These are phyloP conservation scores for Arabis hirsuta DNA, from an alignment of 345 rosid genomes.

Conservation along the genomic window DNA sequence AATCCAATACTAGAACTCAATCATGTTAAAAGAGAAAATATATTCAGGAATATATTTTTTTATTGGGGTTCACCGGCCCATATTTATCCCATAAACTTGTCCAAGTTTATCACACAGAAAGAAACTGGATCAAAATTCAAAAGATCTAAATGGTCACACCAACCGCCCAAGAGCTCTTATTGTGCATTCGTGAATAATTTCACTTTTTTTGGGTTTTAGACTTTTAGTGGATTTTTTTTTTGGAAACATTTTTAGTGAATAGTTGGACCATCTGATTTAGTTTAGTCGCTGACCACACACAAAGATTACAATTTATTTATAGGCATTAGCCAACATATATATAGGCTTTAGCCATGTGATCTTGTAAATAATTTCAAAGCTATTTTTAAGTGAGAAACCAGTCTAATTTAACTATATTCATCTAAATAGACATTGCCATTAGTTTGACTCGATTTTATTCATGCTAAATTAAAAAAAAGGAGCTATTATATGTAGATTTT, in stretches of 20 bases:
- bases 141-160: no score
- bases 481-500: neutral
- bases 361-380: slow-evolving; percentile 9
- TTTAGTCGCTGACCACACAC: slow-evolving; percentile 13
- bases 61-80: no score
- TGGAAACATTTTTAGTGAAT: neutral
- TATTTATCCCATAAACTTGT: no score
- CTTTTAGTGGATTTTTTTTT: neutral
- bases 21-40: no score
- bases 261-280: slow-evolving; percentile 1
- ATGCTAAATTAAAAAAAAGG: neutral
- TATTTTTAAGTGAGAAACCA: slow-evolving; percentile 1
- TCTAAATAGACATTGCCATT: neutral
- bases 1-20: no score
- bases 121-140: no score
- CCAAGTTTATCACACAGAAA: no score
- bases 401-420: neutral
- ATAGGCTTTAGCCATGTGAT: slow-evolving; percentile 22
- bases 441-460: neutral
- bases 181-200: neutral
- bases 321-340: slow-evolving; percentile 9
- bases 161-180: no score
- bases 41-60: no score
- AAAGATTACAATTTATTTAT: neutral
- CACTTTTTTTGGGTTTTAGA: neutral